These are phyloP conservation scores for Hapsidospora chrysogenum DNA, from an alignment of 495 filamentous ascomycete genomes.

Conservation along the genomic window DNA sequence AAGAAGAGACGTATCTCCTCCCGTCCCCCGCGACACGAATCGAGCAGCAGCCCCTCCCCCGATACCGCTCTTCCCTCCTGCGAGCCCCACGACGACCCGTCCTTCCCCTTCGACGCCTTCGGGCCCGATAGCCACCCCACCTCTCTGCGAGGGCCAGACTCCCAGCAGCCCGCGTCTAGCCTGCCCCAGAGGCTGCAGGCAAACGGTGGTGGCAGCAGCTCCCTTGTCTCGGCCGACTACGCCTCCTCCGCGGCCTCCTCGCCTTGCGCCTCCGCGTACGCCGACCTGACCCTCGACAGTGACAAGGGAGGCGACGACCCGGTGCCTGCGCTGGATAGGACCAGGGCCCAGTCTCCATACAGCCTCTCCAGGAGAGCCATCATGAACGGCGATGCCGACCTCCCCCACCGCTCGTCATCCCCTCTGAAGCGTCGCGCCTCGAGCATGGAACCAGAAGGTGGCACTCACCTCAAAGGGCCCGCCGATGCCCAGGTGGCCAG, in stretches of 20 bases:
- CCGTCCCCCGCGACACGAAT: conserved; percentile 30
- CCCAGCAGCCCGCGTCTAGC: conserved; percentile 25
- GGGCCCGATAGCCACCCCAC: conserved; percentile 12
- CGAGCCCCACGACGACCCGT: conserved; percentile 22
- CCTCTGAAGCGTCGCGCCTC: conserved; percentile 37
- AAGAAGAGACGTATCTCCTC: conserved; percentile 78
- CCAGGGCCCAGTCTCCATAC: conserved; percentile 22
- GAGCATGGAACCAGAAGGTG: conserved; percentile 30
- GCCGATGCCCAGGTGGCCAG: conserved; percentile 35
- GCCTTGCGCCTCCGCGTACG: conserved; percentile 50
- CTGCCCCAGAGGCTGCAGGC: conserved; percentile 30
- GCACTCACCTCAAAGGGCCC: conserved; percentile 8
- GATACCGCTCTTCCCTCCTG: conserved; percentile 32
- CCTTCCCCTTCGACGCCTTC: conserved; percentile 20
- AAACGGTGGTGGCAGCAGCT: conserved; percentile 13
- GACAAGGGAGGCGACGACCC: conserved; percentile 36
- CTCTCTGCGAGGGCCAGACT: background rate
- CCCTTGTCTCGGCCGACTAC: conserved; percentile 29
- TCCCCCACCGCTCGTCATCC: conserved; percentile 33
- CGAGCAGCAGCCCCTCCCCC: conserved; percentile 11
- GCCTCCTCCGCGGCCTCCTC: conserved; percentile 42
- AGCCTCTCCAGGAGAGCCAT: conserved; percentile 25
- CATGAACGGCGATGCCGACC: conserved; percentile 35
- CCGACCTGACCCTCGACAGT: conserved; percentile 49
- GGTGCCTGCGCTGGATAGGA: background rate